These are phyloP conservation scores for Populus euphratica DNA, from an alignment of 345 rosid species.

Conservation along the genomic window DNA sequence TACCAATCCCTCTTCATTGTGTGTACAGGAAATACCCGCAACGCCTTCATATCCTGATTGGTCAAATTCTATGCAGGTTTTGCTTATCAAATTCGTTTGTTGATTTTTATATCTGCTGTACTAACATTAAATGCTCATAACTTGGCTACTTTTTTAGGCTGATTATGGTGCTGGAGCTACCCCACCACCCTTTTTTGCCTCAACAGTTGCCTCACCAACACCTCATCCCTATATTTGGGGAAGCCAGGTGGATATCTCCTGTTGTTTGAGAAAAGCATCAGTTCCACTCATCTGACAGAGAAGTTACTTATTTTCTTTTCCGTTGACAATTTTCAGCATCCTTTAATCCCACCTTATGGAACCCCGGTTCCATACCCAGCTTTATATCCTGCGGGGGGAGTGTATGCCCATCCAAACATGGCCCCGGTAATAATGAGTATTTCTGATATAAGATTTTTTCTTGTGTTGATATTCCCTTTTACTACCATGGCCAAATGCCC, in stretches of 20 bases:
- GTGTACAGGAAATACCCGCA: slow-evolving; percentile 60
- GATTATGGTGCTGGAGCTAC: slow-evolving; percentile 86
- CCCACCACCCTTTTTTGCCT: slow-evolving; percentile 77
- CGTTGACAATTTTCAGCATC: slow-evolving; percentile 55
- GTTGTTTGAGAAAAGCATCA: background rate
- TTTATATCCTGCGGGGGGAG: slow-evolving; percentile 84
- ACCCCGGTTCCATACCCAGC: slow-evolving; percentile 92
- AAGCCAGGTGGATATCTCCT: slow-evolving; percentile 58
- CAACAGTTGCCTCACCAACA: slow-evolving; percentile 80
- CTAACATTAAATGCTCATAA: slow-evolving; percentile 18
- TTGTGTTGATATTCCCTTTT: background rate
- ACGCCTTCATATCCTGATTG: slow-evolving; percentile 78
- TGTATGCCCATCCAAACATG: slow-evolving; percentile 86
- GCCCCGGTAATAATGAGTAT: slow-evolving; percentile 46
- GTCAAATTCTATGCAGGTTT: slow-evolving; percentile 88
- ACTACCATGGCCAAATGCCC: background rate
- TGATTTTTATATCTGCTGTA: background rate
- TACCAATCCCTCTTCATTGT: slow-evolving; percentile 13
- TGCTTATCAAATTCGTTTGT: slow-evolving; percentile 11
- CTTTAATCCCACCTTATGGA: slow-evolving; percentile 82
- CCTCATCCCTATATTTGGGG: slow-evolving; percentile 93
- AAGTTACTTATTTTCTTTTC: slow-evolving; percentile 11
- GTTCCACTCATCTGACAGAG: background rate
- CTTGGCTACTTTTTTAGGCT: slow-evolving; percentile 51
- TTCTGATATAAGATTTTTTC: background rate